Conservation (phyloP, 106 monocot species). For the Dendrobium huoshanense region DNA sequence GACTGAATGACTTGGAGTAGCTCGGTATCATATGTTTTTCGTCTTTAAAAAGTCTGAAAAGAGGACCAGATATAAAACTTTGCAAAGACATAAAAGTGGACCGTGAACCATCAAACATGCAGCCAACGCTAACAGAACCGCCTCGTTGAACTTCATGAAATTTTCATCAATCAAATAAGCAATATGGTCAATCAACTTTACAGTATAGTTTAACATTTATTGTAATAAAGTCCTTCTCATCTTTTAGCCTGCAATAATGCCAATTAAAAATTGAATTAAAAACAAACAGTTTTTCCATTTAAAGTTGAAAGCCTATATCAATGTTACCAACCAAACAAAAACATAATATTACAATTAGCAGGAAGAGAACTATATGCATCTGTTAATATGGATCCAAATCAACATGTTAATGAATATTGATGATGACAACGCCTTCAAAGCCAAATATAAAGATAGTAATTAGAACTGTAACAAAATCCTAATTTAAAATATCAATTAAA, state of each 20-base stretch:
- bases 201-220: conserved; percentile 20
- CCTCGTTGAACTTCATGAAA: conserved; percentile 30
- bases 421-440: neutral
- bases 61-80: conserved; percentile 47
- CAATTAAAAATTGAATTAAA: neutral
- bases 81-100: conserved; percentile 37
- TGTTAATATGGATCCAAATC: neutral
- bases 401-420: neutral
- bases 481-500: neutral
- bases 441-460: neutral
- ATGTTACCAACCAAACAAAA: neutral
- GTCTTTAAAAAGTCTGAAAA: conserved; percentile 32
- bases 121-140: conserved; percentile 16
- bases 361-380: neutral
- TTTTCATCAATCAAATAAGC: conserved; percentile 41
- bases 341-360: neutral
- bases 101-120: conserved; percentile 37
- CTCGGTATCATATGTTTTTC: conserved; percentile 11
- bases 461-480: neutral
- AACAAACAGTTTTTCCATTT: neutral
- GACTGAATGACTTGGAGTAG: conserved; percentile 24
- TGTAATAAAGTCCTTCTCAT: conserved; percentile 21
- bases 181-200: conserved; percentile 37
- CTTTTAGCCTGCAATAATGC: conserved; percentile 35
- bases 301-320: neutral